Evolutionary conservation across 768 basidiomycete genomes (phyloP).

Genomic region (Kondoa subrosea): DNA sequence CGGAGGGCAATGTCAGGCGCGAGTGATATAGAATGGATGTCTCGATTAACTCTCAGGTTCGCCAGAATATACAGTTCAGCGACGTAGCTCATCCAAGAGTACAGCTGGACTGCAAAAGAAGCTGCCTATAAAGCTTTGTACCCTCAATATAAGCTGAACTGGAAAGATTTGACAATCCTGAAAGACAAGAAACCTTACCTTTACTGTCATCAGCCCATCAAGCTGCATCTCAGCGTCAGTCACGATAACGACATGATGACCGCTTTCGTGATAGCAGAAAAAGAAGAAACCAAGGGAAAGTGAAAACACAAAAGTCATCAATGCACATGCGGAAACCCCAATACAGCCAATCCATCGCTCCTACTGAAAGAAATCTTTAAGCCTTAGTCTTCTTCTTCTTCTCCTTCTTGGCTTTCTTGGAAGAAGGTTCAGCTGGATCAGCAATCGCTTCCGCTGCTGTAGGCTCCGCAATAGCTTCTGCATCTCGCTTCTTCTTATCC

Average conservation of each 20-base stretch:
- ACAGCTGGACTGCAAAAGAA: conserved; percentile 26
- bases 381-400: conserved; percentile 17
- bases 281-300: background rate
- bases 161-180: conserved; percentile 20
- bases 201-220: background rate
- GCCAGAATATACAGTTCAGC: background rate
- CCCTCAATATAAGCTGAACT: conserved; percentile 7
- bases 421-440: background rate
- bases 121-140: conserved; percentile 24
- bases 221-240: conserved; percentile 19
- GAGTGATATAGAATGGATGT: background rate
- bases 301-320: background rate
- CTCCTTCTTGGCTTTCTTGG: conserved; percentile 9
- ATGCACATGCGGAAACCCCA: background rate
- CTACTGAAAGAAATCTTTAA: conserved; percentile 5
- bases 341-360: background rate
- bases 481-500: conserved; percentile 20
- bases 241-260: conserved; percentile 20
- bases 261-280: conserved; percentile 11
- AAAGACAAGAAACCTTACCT: conserved; percentile 23
- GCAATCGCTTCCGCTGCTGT: too few species aligned
- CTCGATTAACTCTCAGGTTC: conserved; percentile 21
- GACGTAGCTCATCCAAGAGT: background rate
- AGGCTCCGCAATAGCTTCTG: conserved; percentile 6
- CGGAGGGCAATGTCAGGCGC: background rate